Evolutionary conservation across 371 early-diverging fungal species (phyloP).

Genomic region (Rhizopus stolonifer): DNA sequence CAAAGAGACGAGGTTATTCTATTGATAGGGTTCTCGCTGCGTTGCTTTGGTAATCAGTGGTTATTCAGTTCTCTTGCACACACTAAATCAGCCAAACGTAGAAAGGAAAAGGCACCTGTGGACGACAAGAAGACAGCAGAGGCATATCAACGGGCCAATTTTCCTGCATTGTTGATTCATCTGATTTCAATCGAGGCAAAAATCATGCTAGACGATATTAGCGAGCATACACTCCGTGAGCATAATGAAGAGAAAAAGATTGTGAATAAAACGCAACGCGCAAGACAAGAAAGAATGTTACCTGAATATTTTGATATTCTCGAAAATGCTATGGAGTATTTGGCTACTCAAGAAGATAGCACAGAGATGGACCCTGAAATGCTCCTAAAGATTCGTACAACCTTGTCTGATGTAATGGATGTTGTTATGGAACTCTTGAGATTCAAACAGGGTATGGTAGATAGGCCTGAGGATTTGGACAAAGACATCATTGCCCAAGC

Average conservation of each 20-base stretch:
- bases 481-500: slow-evolving; percentile 43
- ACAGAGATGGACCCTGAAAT: slow-evolving; percentile 44
- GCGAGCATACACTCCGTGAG: slow-evolving; percentile 26
- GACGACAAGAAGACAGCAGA: slow-evolving; percentile 8
- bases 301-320: slow-evolving; percentile 50
- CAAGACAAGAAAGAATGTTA: slow-evolving; percentile 36
- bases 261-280: slow-evolving; percentile 17
- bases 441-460: slow-evolving; percentile 34
- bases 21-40: slow-evolving; percentile 28
- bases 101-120: slow-evolving; percentile 22
- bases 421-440: slow-evolving; percentile 41
- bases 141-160: slow-evolving; percentile 31
- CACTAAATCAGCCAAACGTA: slow-evolving; percentile 24
- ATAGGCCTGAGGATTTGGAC: slow-evolving; percentile 27
- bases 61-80: slow-evolving; percentile 34
- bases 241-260: slow-evolving; percentile 22
- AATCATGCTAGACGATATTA: slow-evolving; percentile 49
- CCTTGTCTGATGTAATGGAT: slow-evolving; percentile 43
- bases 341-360: slow-evolving; percentile 26
- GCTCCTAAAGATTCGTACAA: slow-evolving; percentile 39
- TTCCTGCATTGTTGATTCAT: slow-evolving; percentile 47
- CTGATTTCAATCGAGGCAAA: slow-evolving; percentile 52
- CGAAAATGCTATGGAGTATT: slow-evolving; percentile 43
- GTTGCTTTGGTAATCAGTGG: slow-evolving; percentile 47
- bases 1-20: slow-evolving; percentile 37